These are phyloP conservation scores for Marchantia paleacea DNA, from an alignment of 225 moss, liverwort and hornwort genomes.

Conservation along the genomic window DNA sequence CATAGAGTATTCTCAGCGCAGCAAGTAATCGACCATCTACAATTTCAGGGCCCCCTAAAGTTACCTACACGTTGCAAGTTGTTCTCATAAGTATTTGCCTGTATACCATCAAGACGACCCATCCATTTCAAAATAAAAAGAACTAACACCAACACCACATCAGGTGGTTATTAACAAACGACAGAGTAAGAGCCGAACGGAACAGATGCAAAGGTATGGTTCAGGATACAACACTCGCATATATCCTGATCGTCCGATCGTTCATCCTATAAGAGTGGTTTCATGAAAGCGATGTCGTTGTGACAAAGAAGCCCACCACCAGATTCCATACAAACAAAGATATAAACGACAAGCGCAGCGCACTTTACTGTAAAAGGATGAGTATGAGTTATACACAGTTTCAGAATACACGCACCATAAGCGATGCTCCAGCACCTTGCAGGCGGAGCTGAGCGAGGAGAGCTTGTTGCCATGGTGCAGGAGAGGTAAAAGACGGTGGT, in stretches of 20 bases:
- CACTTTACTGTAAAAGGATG: background rate
- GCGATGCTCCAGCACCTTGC: slow-evolving; percentile 47
- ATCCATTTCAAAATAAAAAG: background rate
- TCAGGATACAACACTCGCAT: too few relatives aligned
- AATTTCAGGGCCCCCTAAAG: slow-evolving; percentile 54
- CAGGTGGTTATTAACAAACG: background rate
- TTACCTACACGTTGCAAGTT: slow-evolving; percentile 37
- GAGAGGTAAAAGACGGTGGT: slow-evolving; percentile 41
- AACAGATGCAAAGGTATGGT: too few relatives aligned
- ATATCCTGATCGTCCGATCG: too few relatives aligned
- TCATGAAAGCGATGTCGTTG: background rate
- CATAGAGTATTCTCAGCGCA: slow-evolving; percentile 59
- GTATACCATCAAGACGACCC: background rate
- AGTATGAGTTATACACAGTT: background rate
- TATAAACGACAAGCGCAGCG: background rate
- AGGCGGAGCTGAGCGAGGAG: slow-evolving; percentile 50
- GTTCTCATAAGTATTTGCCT: background rate
- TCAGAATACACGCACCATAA: slow-evolving; percentile 29
- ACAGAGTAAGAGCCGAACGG: too few relatives aligned
- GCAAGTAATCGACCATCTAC: slow-evolving; percentile 64
- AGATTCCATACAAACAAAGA: background rate
- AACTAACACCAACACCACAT: background rate
- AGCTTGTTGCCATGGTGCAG: slow-evolving; percentile 56
- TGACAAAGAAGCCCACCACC: too few relatives aligned
- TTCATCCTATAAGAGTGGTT: too few relatives aligned